Conservation (phyloP, 768 basidiomycete genomes). For the Tephrocybe sp. region DNA sequence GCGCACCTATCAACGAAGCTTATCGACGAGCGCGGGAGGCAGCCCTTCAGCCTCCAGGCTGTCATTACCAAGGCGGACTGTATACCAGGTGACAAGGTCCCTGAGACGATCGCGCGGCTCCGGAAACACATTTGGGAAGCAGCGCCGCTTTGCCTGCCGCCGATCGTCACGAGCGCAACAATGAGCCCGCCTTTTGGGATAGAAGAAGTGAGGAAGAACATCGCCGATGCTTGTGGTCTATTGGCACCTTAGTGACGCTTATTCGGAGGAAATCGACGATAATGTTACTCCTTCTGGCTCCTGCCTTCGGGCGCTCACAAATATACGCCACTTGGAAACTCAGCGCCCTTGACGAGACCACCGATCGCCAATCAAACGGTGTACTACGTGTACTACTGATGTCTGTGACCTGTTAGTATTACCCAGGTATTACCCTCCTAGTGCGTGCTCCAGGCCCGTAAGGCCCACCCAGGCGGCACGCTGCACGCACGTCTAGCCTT, state of each 20-base stretch:
- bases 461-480: no score
- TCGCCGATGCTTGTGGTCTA: slow-evolving; percentile 58
- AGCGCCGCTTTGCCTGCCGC: slow-evolving; percentile 64
- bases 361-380: no score
- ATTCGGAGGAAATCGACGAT: no score
- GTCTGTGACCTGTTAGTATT: no score
- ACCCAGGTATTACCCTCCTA: no score
- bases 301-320: no score
- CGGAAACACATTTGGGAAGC: slow-evolving; percentile 51
- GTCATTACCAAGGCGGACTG: slow-evolving; percentile 73
- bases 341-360: no score
- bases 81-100: slow-evolving; percentile 35
- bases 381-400: no score
- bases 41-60: slow-evolving; percentile 63
- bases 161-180: slow-evolving; percentile 56
- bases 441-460: no score
- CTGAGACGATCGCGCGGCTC: slow-evolving; percentile 39
- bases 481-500: no score
- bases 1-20: slow-evolving; percentile 44
- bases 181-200: slow-evolving; percentile 57
- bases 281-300: no score
- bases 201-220: slow-evolving; percentile 54
- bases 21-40: slow-evolving; percentile 34
- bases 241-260: not conserved
- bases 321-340: no score